Percentiles rank a stretch among this genome's conserved stretches.
phyloP scores from a whole-genome alignment of 2,329 filamentous ascomycete species.

The Cercospora janseana region DNA sequence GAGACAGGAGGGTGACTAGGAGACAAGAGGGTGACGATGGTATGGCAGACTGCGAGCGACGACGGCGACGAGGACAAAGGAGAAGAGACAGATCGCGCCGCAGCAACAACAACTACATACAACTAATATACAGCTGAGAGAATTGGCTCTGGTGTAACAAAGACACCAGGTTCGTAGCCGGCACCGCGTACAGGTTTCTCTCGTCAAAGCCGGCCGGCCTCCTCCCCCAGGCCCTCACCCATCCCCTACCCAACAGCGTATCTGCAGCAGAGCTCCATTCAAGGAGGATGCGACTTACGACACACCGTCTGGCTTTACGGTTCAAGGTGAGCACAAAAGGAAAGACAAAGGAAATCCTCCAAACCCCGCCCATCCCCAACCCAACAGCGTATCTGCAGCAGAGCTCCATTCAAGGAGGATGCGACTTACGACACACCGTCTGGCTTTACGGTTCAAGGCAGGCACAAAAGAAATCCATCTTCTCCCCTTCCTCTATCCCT shows the following conservation, averaged over 20 bases:
- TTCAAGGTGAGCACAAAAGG: constrained; percentile 1
- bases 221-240: neutral
- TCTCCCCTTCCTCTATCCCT: too few relatives aligned
- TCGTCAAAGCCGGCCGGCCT: neutral
- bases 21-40: neutral
- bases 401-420: neutral
- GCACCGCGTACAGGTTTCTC: constrained; percentile 4
- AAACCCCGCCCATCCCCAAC: neutral
- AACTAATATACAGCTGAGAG: neutral
- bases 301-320: constrained; percentile 4
- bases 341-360: neutral
- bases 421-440: neutral
- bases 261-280: constrained; percentile 7
- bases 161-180: constrained; percentile 7
- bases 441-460: neutral
- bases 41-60: neutral
- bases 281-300: neutral
- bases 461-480: neutral
- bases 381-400: neutral
- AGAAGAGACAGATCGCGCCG: constrained; percentile 1
- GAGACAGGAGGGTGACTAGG: neutral
- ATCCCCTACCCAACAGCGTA: neutral
- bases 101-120: neutral
- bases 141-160: constrained; percentile 6
- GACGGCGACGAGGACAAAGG: too few relatives aligned